Conservation (phyloP, 768 basidiomycete genomes). For the Terana coerulea region DNA sequence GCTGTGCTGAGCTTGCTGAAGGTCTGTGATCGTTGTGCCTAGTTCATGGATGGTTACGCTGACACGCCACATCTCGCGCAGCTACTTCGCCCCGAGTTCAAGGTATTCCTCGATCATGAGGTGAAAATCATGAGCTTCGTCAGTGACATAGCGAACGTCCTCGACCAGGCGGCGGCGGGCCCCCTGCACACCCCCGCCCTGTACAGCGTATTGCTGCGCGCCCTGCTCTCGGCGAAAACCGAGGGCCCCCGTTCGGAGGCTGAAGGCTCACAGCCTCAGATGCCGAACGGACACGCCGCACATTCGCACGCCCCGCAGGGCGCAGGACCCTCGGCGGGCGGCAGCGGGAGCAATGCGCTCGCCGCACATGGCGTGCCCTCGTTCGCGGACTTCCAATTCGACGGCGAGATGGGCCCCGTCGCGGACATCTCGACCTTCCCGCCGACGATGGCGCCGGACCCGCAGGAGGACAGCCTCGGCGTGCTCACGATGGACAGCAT, state of each 20-base stretch:
- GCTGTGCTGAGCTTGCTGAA: slow-evolving; percentile 91
- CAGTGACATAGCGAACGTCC: slow-evolving; percentile 74
- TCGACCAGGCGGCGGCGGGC: slow-evolving; percentile 76
- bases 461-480: slow-evolving; percentile 35
- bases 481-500: slow-evolving; percentile 81
- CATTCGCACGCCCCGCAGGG: slow-evolving; percentile 7
- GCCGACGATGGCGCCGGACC: slow-evolving; percentile 72
- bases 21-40: slow-evolving; percentile 43
- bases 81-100: slow-evolving; percentile 84
- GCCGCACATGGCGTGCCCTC: slow-evolving; percentile 6
- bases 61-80: too few relatives aligned
- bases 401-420: slow-evolving; percentile 82
- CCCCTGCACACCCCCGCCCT: slow-evolving; percentile 85
- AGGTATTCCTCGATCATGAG: slow-evolving; percentile 70
- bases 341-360: not conserved
- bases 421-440: slow-evolving; percentile 82
- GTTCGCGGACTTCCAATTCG: slow-evolving; percentile 64
- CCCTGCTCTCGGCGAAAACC: slow-evolving; percentile 59
- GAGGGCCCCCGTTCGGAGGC: slow-evolving; percentile 16
- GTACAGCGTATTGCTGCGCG: slow-evolving; percentile 80
- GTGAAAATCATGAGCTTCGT: slow-evolving; percentile 66
- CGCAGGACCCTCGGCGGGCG: not conserved
- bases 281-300: slow-evolving; percentile 4
- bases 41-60: too few relatives aligned
- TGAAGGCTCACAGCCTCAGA: slow-evolving; percentile 1